These are phyloP conservation scores for Camelina hispida DNA, from an alignment of 345 rosid genomes.

Conservation along the genomic window DNA sequence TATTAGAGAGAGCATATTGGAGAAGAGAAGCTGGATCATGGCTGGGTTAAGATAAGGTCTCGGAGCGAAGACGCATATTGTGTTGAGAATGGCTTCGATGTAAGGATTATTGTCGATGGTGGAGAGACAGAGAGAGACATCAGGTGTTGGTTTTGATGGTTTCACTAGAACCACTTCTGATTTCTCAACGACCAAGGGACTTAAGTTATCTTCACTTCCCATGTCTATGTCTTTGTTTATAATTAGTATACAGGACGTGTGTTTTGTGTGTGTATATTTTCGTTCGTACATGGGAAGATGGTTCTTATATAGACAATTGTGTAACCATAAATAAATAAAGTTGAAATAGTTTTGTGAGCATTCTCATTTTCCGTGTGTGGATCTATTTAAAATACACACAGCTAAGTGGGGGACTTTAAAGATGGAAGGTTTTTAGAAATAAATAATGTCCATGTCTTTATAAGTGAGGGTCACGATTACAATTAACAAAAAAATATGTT, in stretches of 20 bases:
- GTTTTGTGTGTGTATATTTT: not conserved
- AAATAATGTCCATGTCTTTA: no score
- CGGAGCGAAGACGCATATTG: conserved; percentile 43
- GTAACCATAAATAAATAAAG: no score
- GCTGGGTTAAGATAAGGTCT: not conserved
- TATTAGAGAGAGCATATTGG: conserved; percentile 51
- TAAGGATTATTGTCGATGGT: conserved; percentile 51
- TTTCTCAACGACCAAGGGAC: conserved; percentile 14
- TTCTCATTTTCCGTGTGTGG: not conserved
- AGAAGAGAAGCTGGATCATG: conserved; percentile 41
- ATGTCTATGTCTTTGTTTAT: not conserved
- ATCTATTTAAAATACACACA: no score
- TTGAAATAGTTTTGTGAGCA: not conserved
- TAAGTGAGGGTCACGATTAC: no score
- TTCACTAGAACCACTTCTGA: conserved; percentile 45
- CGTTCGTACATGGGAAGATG: not conserved
- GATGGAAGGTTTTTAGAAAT: no score
- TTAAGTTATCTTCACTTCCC: not conserved
- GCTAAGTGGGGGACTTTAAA: no score
- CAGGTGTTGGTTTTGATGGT: conserved; percentile 55
- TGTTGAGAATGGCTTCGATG: conserved; percentile 39
- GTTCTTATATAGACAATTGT: not conserved
- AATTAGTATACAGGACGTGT: not conserved
- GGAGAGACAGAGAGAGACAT: conserved; percentile 47
- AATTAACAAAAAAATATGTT: not conserved